Evolutionary conservation across 208 protist species (phyloP).

Genomic region (Acanthamoeba sp.): DNA sequence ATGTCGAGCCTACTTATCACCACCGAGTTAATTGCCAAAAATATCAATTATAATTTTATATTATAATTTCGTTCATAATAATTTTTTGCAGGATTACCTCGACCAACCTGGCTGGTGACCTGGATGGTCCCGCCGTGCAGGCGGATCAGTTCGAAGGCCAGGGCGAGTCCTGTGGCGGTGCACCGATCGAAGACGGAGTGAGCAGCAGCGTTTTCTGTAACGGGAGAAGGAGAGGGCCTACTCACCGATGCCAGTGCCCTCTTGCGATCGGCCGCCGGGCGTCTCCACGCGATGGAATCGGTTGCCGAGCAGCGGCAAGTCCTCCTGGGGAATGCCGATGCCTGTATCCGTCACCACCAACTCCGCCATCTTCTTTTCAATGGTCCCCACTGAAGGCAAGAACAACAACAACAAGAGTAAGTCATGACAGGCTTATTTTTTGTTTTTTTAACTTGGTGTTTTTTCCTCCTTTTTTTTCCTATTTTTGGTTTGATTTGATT

Average conservation of each 20-base stretch:
- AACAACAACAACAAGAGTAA: too few species aligned
- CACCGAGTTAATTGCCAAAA: too few species aligned
- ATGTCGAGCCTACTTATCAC: conserved; percentile 59
- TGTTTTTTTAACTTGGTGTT: too few species aligned
- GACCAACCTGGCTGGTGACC: conserved; percentile 32
- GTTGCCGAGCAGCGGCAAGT: conserved; percentile 26
- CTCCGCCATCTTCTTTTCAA: background rate
- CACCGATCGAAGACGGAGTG: background rate
- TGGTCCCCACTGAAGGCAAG: background rate
- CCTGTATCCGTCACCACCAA: conserved; percentile 75
- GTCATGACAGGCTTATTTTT: too few species aligned
- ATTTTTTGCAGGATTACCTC: too few species aligned
- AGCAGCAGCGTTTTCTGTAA: background rate
- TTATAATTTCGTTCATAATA: too few species aligned
- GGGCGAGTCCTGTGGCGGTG: conserved; percentile 57
- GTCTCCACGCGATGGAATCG: conserved; percentile 75
- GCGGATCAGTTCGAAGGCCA: conserved; percentile 73
- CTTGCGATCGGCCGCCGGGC: conserved; percentile 10
- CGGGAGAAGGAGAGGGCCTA: background rate
- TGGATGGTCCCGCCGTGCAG: conserved; percentile 74
- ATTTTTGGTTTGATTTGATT: too few species aligned
- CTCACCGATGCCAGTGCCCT: conserved; percentile 68
- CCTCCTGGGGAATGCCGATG: conserved; percentile 73
- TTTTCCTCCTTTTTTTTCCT: too few species aligned
- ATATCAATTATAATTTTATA: too few species aligned